Percentiles rank a stretch among this genome's conserved stretches.
These are phyloP conservation scores for Neonectria faginata DNA, from an alignment of 2,329 filamentous ascomycete genomes.

Conservation along the genomic window DNA sequence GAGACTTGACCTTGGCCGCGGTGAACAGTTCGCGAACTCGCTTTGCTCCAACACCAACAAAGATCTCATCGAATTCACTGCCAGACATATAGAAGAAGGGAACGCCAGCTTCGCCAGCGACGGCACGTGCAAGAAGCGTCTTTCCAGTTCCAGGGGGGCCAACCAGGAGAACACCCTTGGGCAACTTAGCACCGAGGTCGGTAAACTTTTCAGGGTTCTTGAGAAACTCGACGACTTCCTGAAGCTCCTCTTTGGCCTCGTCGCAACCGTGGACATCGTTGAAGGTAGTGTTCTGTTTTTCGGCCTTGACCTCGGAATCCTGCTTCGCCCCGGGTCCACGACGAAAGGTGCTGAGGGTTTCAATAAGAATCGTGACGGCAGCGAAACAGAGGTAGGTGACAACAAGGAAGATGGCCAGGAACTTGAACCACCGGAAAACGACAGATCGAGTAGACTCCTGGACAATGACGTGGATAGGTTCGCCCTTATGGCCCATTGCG, in stretches of 20 bases:
- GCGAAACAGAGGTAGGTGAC: constrained; percentile 84
- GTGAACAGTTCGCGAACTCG: constrained; percentile 93
- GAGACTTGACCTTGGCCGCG: constrained; percentile 85
- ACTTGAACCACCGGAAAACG: constrained; percentile 93
- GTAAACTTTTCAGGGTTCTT: constrained; percentile 94
- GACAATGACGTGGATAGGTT: constrained; percentile 94
- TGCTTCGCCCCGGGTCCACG: constrained; percentile 76
- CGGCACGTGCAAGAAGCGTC: constrained; percentile 92
- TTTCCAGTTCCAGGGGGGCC: constrained; percentile 98
- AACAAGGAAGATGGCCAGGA: constrained; percentile 81
- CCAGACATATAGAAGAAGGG: constrained; percentile 99
- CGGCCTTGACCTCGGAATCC: constrained; percentile 88
- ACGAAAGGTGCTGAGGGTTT: constrained; percentile 82
- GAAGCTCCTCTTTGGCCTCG: constrained; percentile 97
- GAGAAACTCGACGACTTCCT: constrained; percentile 96
- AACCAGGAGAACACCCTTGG: constrained; percentile 94
- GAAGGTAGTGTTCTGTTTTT: constrained; percentile 92
- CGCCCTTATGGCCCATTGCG: constrained; percentile 76
- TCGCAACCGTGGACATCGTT: constrained; percentile 96
- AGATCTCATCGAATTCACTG: constrained; percentile 98
- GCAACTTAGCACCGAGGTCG: constrained; percentile 93
- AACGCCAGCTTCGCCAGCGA: constrained; percentile 95
- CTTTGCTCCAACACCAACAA: constrained; percentile 96
- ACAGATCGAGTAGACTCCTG: constrained; percentile 85
- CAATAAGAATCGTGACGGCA: constrained; percentile 83